These are phyloP conservation scores for Claviceps maximensis DNA, from an alignment of 2,329 filamentous ascomycete species.

Conservation along the genomic window DNA sequence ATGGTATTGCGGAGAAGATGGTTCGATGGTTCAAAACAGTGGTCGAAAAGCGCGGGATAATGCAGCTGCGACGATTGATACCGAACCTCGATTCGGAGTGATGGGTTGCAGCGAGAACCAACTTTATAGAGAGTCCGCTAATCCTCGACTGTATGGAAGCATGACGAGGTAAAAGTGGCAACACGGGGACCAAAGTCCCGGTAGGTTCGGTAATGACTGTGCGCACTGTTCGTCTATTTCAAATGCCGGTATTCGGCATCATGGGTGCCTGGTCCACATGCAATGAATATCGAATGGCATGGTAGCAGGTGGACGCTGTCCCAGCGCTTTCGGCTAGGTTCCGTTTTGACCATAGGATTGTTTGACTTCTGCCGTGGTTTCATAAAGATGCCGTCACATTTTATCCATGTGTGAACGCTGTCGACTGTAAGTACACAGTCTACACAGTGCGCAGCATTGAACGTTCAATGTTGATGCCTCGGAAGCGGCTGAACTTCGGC, in stretches of 20 bases:
- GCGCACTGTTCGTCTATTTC: not conserved
- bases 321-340: not conserved
- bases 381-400: not conserved
- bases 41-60: not conserved
- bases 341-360: not conserved
- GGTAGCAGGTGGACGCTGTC: not conserved
- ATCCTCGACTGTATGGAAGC: not conserved
- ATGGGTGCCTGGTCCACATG: not conserved
- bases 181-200: not conserved
- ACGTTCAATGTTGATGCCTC: too few species aligned
- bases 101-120: not conserved
- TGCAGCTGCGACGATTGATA: not conserved
- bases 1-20: not conserved
- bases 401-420: not conserved
- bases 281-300: not conserved
- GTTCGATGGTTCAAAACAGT: not conserved
- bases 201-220: not conserved
- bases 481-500: slow-evolving; percentile 15
- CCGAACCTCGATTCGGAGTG: not conserved
- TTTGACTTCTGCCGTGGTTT: not conserved
- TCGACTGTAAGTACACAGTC: too few species aligned
- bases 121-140: not conserved
- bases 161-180: not conserved
- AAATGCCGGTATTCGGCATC: not conserved
- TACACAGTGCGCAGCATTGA: not conserved